Evolutionary conservation across 768 basidiomycete species (phyloP), one percentile per base, ranked within the genome.

Genomic region (Naganishia vishniacii): DNA sequence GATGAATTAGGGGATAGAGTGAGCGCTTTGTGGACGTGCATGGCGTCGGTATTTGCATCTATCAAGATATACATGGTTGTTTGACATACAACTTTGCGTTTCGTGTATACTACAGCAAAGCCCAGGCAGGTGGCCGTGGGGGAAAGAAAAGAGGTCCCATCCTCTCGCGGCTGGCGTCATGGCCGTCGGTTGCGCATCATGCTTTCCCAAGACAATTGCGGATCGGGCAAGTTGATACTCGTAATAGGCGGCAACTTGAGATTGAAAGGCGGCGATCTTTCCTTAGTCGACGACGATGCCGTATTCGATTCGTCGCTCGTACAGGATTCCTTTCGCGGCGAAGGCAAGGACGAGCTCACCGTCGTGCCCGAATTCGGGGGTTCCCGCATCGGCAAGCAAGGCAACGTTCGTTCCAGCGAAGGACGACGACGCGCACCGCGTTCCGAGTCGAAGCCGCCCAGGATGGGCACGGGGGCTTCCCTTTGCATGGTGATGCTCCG

Each of bases 201-300:
- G 42, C 42, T 44, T 18, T 8, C 9, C 42, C 42, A 44, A 6
- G 42, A 44, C 9, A 44, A 6, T 8, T 44, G n/a, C n/a, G n/a
- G 42, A 23, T 56, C 53, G 34, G 37, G 53, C 34, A 56, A 40
- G 16, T 20, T 34, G 26, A 56, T 34, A 15, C 53, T 56, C 53
- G 53, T 37, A 34, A 56, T 56, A 6, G 53, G 53, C 11, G 53
- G 53, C 53, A 56, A 25, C 34, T 56, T 56, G 34, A 56, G 34
- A 20, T 56, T 20, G 6, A 34, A 56, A 9, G 53, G 53, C 15
- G 53, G 37, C 11, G 53, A 41, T 18, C 8, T 56, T 20, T 25
- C 53, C 31, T n/a, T 37, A n/a, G n/a, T n/a, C 5, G 53, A 4
- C 37, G 16, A 7, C 5, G 49, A 31, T 8, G 49, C n/a, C 6